phyloP scores from a whole-genome alignment of 1,284 basidiomycete genomes.

The Heterobasidion parviporum region DNA sequence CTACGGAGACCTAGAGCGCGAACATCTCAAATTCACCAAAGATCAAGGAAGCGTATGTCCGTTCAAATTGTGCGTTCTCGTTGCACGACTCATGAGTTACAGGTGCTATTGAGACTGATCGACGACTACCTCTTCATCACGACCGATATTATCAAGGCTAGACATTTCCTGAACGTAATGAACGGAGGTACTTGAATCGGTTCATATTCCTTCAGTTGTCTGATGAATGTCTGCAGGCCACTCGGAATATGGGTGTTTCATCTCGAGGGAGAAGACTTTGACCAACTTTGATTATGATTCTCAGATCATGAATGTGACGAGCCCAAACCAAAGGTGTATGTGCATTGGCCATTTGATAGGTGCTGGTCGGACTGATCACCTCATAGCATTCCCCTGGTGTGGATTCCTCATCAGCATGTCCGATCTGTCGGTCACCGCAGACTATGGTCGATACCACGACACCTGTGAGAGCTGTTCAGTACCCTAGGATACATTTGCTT shows the following conservation, averaged over 20 bases:
- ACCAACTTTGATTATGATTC: conserved; percentile 72
- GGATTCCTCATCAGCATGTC: conserved; percentile 72
- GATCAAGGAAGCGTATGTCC: conserved; percentile 56
- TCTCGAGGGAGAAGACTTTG: conserved; percentile 84
- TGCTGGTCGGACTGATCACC: not conserved
- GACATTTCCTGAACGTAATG: conserved; percentile 74
- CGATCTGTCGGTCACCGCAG: conserved; percentile 68
- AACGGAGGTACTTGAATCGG: conserved; percentile 41
- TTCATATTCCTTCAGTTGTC: not conserved
- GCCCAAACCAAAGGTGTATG: conserved; percentile 39
- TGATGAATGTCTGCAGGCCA: conserved; percentile 44
- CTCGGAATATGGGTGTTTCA: conserved; percentile 88
- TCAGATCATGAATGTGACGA: conserved; percentile 45
- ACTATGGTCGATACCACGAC: conserved; percentile 60
- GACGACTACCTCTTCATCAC: conserved; percentile 95
- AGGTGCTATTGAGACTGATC: conserved; percentile 80
- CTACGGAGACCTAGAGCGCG: conserved; percentile 84
- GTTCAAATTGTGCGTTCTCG: not conserved
- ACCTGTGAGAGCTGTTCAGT: conserved; percentile 38
- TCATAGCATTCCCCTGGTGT: conserved; percentile 84
- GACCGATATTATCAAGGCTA: conserved; percentile 56
- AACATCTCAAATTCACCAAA: conserved; percentile 49
- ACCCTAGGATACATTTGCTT: not conserved
- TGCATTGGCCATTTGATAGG: not conserved
- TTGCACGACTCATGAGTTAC: not conserved